These are phyloP conservation scores for Brassica carinata DNA, from an alignment of 345 rosid genomes.

Conservation along the genomic window DNA sequence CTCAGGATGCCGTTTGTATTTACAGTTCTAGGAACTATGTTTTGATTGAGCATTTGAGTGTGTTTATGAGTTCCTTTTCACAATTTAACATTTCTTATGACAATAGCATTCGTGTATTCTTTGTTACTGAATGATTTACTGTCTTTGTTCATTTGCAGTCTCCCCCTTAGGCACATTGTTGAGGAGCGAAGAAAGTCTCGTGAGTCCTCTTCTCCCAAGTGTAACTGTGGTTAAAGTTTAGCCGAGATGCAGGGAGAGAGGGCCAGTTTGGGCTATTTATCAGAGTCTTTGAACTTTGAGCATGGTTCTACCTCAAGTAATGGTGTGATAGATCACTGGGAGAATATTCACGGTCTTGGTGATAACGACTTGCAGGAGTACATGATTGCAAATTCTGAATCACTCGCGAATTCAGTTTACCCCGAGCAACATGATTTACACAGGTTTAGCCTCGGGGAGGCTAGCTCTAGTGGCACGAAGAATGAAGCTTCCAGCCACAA, in stretches of 20 bases:
- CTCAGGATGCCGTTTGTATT: background rate
- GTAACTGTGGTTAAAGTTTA: constrained; percentile 38
- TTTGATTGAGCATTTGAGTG: constrained; percentile 1
- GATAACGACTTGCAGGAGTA: constrained; percentile 60
- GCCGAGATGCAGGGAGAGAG: constrained; percentile 81
- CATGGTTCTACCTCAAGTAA: constrained; percentile 73
- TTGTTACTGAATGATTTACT: constrained; percentile 11
- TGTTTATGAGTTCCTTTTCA: background rate
- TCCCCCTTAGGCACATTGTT: constrained; percentile 26
- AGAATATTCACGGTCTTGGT: constrained; percentile 56
- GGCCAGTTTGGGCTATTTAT: constrained; percentile 70
- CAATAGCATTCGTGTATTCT: background rate
- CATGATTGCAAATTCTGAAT: constrained; percentile 53
- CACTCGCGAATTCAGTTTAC: constrained; percentile 51
- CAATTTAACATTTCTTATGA: background rate
- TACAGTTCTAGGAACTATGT: background rate
- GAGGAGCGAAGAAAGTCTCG: constrained; percentile 31
- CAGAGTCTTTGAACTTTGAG: constrained; percentile 77
- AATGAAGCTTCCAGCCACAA: constrained; percentile 45
- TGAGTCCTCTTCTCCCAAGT: constrained; percentile 29
- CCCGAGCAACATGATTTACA: constrained; percentile 53
- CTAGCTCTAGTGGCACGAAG: constrained; percentile 48
- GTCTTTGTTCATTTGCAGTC: constrained; percentile 24
- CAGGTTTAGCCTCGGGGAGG: constrained; percentile 49
- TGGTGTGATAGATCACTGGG: constrained; percentile 71